These are phyloP conservation scores for Lactarius quietus DNA, from an alignment of 768 basidiomycete species.

Conservation along the genomic window DNA sequence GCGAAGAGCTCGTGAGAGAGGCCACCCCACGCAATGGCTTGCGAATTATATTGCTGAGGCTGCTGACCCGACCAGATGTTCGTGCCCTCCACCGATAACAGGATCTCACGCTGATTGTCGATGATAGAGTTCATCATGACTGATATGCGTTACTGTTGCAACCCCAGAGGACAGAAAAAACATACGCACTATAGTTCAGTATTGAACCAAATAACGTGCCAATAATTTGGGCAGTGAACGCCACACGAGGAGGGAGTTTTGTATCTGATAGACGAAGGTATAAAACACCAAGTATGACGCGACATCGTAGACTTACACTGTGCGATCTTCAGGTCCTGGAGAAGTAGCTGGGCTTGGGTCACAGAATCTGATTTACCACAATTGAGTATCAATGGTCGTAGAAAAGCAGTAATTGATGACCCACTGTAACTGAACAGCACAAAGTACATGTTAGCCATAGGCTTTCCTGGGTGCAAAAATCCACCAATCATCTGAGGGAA, in stretches of 20 bases:
- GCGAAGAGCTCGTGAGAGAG: conserved; percentile 24
- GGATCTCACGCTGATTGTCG: conserved; percentile 44
- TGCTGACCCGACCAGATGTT: conserved; percentile 50
- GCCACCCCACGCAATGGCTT: conserved; percentile 52
- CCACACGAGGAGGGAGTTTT: conserved; percentile 47
- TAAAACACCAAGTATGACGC: background rate
- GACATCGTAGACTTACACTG: conserved; percentile 33
- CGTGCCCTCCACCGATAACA: conserved; percentile 54
- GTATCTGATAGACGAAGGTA: conserved; percentile 30
- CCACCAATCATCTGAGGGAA: conserved; percentile 48
- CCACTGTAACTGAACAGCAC: conserved; percentile 47
- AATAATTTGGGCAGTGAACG: conserved; percentile 47
- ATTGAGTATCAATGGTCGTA: background rate
- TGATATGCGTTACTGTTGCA: background rate
- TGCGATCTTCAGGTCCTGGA: conserved; percentile 48
- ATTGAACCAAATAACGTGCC: conserved; percentile 47
- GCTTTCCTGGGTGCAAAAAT: conserved; percentile 35
- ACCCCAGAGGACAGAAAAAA: background rate
- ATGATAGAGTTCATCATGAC: conserved; percentile 61
- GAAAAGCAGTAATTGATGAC: background rate
- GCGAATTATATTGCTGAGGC: conserved; percentile 48
- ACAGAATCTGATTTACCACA: conserved; percentile 35
- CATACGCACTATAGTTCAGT: conserved; percentile 33
- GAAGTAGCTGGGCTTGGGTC: conserved; percentile 41
- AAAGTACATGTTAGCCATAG: conserved; percentile 38